Conservation (phyloP, 306 rosid species). For the Quercus engelmannii region DNA sequence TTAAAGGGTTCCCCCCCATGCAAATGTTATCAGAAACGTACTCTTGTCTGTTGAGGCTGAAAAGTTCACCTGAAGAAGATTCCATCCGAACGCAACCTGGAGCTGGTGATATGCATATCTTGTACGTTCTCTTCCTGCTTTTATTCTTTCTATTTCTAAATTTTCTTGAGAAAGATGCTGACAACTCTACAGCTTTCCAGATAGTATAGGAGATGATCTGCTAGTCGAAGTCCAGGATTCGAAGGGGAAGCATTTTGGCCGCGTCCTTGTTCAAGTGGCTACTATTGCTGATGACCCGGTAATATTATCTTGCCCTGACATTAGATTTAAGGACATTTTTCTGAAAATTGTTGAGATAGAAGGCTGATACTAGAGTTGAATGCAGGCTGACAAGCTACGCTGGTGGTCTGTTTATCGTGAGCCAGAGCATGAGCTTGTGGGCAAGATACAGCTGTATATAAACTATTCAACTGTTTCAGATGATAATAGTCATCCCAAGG, state of each 20-base stretch:
- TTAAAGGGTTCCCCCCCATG: not conserved
- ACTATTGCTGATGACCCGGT: slow-evolving; percentile 83
- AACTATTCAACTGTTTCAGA: slow-evolving; percentile 73
- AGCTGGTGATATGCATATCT: slow-evolving; percentile 84
- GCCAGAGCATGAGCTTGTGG: slow-evolving; percentile 82
- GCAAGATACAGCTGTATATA: slow-evolving; percentile 77
- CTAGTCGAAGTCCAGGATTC: slow-evolving; percentile 93
- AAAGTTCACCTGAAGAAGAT: slow-evolving; percentile 83
- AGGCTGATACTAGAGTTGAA: slow-evolving; percentile 33
- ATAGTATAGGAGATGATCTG: slow-evolving; percentile 88
- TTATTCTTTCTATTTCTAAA: not conserved
- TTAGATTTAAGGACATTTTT: not conserved
- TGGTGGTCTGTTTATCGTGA: slow-evolving; percentile 89
- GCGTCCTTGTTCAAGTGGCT: slow-evolving; percentile 78
- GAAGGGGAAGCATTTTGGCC: slow-evolving; percentile 80
- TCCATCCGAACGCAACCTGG: slow-evolving; percentile 86
- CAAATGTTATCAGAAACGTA: slow-evolving; percentile 63
- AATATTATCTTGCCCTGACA: slow-evolving; percentile 23
- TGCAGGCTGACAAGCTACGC: slow-evolving; percentile 91
- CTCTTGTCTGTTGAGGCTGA: slow-evolving; percentile 77
- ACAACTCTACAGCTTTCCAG: slow-evolving; percentile 92
- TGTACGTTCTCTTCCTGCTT: slow-evolving; percentile 49
- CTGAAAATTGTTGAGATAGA: slow-evolving; percentile 11
- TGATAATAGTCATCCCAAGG: slow-evolving; percentile 81
- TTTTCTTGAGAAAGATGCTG: slow-evolving; percentile 35